Percentiles rank a stretch among this genome's conserved stretches.
Evolutionary conservation across 177 flowering plant species (phyloP).

Genomic region (Telopea speciosissima): DNA sequence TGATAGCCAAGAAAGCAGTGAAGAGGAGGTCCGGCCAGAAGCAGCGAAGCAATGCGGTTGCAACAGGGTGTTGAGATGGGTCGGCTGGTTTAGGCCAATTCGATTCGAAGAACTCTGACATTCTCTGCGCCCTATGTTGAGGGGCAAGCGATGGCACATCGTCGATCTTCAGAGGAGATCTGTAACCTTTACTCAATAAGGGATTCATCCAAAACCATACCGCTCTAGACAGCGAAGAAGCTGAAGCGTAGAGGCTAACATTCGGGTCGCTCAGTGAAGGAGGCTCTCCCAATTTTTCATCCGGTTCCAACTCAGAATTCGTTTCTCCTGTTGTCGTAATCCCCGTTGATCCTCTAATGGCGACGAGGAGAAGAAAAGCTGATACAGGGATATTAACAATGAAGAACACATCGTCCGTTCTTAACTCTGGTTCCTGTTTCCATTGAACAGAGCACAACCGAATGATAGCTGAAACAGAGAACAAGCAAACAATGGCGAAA

Average conservation of each 20-base stretch:
- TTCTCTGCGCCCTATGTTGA: slow-evolving; percentile 60
- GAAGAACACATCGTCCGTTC: slow-evolving; percentile 47
- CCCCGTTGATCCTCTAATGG: slow-evolving; percentile 66
- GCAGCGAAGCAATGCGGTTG: slow-evolving; percentile 61
- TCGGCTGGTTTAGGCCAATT: slow-evolving; percentile 73
- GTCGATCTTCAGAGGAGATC: slow-evolving; percentile 51
- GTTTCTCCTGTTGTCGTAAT: slow-evolving; percentile 22
- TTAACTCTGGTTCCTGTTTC: slow-evolving; percentile 19
- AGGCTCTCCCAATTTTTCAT: slow-evolving; percentile 25
- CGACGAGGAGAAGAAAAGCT: slow-evolving; percentile 33
- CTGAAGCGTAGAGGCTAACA: slow-evolving; percentile 56
- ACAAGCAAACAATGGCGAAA: slow-evolving; percentile 33
- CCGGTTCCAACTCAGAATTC: slow-evolving; percentile 8
- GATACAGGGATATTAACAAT: slow-evolving; percentile 43
- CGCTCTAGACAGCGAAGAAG: slow-evolving; percentile 58
- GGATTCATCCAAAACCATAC: slow-evolving; percentile 91
- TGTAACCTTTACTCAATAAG: slow-evolving; percentile 64
- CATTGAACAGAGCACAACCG: slow-evolving; percentile 30
- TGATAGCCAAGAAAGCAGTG: slow-evolving; percentile 63
- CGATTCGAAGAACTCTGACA: slow-evolving; percentile 48
- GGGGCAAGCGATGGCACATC: slow-evolving; percentile 74
- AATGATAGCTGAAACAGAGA: slow-evolving; percentile 40
- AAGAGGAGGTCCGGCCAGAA: slow-evolving; percentile 74
- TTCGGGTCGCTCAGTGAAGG: slow-evolving; percentile 35
- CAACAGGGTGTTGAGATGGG: slow-evolving; percentile 58